phyloP scores from a whole-genome alignment of 1,139 yeast species.

The Citeromyces siamensis region DNA sequence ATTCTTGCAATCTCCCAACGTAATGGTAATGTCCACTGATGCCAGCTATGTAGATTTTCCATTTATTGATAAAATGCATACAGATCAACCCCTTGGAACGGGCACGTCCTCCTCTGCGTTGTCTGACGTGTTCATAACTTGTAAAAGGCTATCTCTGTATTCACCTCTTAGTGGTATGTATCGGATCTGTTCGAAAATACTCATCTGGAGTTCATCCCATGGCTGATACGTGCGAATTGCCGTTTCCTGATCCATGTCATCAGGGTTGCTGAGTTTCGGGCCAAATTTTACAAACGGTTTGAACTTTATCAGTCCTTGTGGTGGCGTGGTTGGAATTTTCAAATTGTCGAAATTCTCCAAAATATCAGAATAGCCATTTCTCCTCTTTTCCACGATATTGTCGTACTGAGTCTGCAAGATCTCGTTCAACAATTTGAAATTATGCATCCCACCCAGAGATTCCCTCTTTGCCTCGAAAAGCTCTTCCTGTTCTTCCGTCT shows the following conservation, averaged over 20 bases:
- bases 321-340: neutral
- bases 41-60: too few relatives aligned
- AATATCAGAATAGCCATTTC: too few relatives aligned
- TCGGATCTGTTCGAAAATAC: neutral
- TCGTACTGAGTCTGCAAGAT: neutral
- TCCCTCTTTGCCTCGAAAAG: neutral
- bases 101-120: too few relatives aligned
- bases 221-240: neutral
- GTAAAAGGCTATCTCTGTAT: neutral
- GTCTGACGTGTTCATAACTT: too few relatives aligned
- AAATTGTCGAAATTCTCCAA: neutral
- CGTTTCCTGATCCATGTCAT: neutral
- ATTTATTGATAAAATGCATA: too few relatives aligned
- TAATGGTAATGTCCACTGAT: too few relatives aligned
- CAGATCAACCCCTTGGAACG: too few relatives aligned
- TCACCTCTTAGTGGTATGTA: neutral
- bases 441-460: neutral
- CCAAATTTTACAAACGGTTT: neutral
- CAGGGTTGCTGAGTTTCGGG: neutral
- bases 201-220: neutral
- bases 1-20: too few relatives aligned
- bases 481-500: slow-evolving; percentile 5
- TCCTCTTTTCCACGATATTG: neutral
- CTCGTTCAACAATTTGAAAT: neutral
- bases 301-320: neutral